phyloP scores from a whole-genome alignment of 2,329 filamentous ascomycete genomes.

The Blumeriella jaapii region DNA sequence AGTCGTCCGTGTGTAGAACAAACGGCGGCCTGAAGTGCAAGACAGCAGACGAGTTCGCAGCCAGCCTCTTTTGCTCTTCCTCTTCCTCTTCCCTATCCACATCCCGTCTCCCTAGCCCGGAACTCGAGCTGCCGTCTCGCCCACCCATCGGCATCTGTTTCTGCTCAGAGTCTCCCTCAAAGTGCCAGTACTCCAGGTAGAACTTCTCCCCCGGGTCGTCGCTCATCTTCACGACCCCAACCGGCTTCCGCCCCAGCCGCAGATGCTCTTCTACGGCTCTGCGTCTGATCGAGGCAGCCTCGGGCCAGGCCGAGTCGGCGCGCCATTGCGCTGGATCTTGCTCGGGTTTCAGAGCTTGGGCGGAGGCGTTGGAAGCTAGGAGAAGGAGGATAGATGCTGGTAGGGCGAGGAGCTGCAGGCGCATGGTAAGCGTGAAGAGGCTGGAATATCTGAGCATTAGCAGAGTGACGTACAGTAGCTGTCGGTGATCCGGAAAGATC shows the following conservation, averaged over 20 bases:
- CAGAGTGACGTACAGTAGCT: no score
- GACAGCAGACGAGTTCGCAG: slow-evolving; percentile 15
- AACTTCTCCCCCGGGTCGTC: slow-evolving; percentile 64
- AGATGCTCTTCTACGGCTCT: slow-evolving; percentile 31
- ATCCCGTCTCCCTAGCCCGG: no score
- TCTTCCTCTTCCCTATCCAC: no score
- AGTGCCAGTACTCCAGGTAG: slow-evolving; percentile 49
- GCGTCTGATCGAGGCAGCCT: slow-evolving; percentile 33
- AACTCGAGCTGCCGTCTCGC: no score
- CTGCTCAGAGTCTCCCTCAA: slow-evolving; percentile 16
- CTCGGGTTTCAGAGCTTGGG: slow-evolving; percentile 15
- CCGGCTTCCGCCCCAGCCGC: slow-evolving; percentile 33
- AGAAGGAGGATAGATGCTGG: slow-evolving; percentile 37
- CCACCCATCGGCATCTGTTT: slow-evolving; percentile 1
- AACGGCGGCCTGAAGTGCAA: slow-evolving; percentile 39
- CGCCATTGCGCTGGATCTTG: slow-evolving; percentile 29
- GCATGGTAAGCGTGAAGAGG: slow-evolving; percentile 29
- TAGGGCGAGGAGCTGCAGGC: slow-evolving; percentile 30
- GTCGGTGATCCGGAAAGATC: no score
- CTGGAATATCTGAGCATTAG: no score
- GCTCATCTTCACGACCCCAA: slow-evolving; percentile 61
- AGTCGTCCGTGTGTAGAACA: slow-evolving; percentile 33
- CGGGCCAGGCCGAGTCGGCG: slow-evolving; percentile 36
- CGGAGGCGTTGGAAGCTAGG: slow-evolving; percentile 31
- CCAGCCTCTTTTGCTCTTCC: slow-evolving; percentile 15